Conservation (phyloP, 2,329 filamentous ascomycete species). For the Claviceps cyperi region DNA sequence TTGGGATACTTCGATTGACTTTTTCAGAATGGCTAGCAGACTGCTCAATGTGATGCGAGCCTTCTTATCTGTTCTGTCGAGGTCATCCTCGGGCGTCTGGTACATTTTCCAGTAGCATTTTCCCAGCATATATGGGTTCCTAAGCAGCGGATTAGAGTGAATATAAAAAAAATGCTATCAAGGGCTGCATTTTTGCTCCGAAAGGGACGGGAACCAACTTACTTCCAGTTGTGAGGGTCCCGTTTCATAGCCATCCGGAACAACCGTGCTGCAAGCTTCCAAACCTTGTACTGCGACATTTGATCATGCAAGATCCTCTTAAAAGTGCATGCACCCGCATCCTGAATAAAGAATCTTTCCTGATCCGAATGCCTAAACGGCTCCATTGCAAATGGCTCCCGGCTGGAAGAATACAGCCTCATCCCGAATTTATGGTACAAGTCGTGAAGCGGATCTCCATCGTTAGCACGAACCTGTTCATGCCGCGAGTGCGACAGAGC, state of each 20-base stretch:
- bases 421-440: constrained; percentile 47
- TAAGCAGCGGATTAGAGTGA: constrained; percentile 11
- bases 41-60: constrained; percentile 18
- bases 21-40: constrained; percentile 35
- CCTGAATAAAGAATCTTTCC: constrained; percentile 41
- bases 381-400: constrained; percentile 49
- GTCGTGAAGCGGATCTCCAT: constrained; percentile 40
- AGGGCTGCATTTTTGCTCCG: not conserved
- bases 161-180: not conserved
- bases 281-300: constrained; percentile 45
- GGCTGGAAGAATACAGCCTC: constrained; percentile 46
- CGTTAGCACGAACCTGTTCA: constrained; percentile 27
- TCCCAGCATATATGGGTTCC: constrained; percentile 44
- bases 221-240: constrained; percentile 43
- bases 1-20: constrained; percentile 34
- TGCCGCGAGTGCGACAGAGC: constrained; percentile 41
- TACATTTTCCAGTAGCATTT: constrained; percentile 54
- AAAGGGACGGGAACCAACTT: constrained; percentile 12
- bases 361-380: constrained; percentile 42
- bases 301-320: constrained; percentile 37
- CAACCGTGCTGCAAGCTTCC: constrained; percentile 43
- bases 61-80: constrained; percentile 28
- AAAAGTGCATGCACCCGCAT: constrained; percentile 34
- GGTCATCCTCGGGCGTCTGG: constrained; percentile 28
- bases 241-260: constrained; percentile 41